Base-by-base conservation (phyloP, 2,329 filamentous ascomycete species). In the Alternaria metachromatica region DNA sequence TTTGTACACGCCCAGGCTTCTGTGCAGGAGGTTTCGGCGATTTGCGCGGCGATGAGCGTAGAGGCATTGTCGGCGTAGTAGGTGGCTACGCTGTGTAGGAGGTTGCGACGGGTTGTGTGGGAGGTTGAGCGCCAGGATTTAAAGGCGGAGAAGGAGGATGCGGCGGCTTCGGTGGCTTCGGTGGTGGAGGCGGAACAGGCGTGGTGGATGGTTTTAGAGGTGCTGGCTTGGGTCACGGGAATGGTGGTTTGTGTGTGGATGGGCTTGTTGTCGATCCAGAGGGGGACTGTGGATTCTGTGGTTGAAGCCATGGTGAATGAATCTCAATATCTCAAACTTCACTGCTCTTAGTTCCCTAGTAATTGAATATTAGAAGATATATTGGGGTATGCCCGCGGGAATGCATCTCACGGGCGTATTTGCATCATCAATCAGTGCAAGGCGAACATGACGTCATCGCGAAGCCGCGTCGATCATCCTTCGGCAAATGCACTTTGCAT, bases 31-130 rank as follows among this genome's bases (percentile, higher is more conserved):
- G 86, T 89, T 76, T 89, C 86, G 25, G 84, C 79, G 46, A 81
- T 78, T 81, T 90, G 87, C 74, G 88, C 88, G 30, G 82, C 73
- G n/a, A 78, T 79, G 20, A 93, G 78, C 75, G 92, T 89, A 13
- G 87, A 83, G 25, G 81, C 81, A 13, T 89, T 86, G 23, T 74
- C 78, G 45, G 86, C 82, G 63, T 93, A 82, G 55, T 93, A 77
- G 12, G 88, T 87, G 5, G 89, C 89, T 0, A 90, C 89, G 75
- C 87, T 88, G 56, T 90, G 81, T 56, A 96, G 83, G 62, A 96
- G 87, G 63, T 90, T 86, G 18, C 91, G 88, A 23, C 92, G 89
- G 30, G 84, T 73, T 20, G 82, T 73, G 2, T 89, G 86, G n/a
- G 87, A 87, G 1, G 86, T 87, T 63, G 84, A 86, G 60, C 85